Evolutionary conservation across 2,329 filamentous ascomycete genomes (phyloP).

Genomic region (Cladorrhinum sp.): DNA sequence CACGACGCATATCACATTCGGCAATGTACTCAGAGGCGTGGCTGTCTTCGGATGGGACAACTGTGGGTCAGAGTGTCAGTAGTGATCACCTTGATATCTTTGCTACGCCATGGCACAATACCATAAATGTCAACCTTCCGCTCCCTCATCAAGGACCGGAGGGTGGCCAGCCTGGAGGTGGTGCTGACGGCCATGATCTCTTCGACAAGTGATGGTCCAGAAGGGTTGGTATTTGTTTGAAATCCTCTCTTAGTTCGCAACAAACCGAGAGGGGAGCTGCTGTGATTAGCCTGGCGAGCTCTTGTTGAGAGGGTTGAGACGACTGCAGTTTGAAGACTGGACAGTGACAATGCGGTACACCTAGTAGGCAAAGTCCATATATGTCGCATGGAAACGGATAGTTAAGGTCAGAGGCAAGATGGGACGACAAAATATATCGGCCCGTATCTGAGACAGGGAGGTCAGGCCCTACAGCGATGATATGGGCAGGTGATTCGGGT

Average conservation of each 20-base stretch:
- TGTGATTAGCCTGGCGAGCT: constrained; percentile 11
- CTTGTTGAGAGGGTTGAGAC: background rate
- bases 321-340: constrained; percentile 16
- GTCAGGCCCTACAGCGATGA: background rate
- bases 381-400: constrained; percentile 23
- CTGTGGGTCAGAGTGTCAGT: constrained; percentile 49
- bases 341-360: constrained; percentile 17
- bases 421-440: constrained; percentile 4
- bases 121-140: constrained; percentile 88
- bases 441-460: background rate
- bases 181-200: constrained; percentile 79
- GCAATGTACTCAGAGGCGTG: constrained; percentile 98
- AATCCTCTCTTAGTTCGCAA: constrained; percentile 15
- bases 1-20: constrained; percentile 86
- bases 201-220: constrained; percentile 20
- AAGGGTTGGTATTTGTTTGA: constrained; percentile 4
- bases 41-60: constrained; percentile 94
- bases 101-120: constrained; percentile 39
- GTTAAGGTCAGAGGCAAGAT: background rate
- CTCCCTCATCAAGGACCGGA: constrained; percentile 84
- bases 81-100: background rate
- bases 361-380: constrained; percentile 22
- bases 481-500: background rate
- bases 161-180: constrained; percentile 66
- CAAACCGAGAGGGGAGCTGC: constrained; percentile 7